Conservation (phyloP, 2,329 filamentous ascomycete genomes). For the Aspergillus transmontanensis region DNA sequence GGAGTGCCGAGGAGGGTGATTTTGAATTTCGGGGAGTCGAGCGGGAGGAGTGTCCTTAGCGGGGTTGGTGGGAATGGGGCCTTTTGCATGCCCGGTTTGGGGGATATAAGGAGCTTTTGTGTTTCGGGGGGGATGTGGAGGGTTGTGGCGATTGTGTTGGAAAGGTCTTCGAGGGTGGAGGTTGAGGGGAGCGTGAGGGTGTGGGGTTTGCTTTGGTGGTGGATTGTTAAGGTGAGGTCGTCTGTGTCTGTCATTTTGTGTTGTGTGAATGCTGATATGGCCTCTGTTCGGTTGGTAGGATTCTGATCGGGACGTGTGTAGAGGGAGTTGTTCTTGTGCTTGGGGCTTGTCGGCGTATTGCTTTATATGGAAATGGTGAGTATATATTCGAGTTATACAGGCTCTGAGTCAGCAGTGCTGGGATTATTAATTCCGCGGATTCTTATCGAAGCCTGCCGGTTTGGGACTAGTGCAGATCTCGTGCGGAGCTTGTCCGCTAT, state of each 20-base stretch:
- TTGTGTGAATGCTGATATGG: neutral
- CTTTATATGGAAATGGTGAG: neutral
- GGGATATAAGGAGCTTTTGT: conserved; percentile 50
- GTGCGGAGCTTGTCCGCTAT: neutral
- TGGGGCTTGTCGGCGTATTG: neutral
- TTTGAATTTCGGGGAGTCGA: conserved; percentile 44
- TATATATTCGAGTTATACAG: neutral
- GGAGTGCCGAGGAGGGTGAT: conserved; percentile 51
- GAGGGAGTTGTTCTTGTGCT: neutral
- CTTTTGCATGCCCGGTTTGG: conserved; percentile 51
- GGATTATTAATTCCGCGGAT: conserved; percentile 3
- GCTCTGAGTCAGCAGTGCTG: neutral
- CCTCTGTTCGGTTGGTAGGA: neutral
- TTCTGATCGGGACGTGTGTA: neutral
- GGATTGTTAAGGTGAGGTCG: conserved; percentile 50
- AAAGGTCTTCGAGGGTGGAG: conserved; percentile 54
- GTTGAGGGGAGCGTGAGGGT: conserved; percentile 50
- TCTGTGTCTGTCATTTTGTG: neutral
- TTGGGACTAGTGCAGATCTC: neutral
- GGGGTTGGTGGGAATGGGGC: conserved; percentile 44
- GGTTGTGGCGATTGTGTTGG: conserved; percentile 33
- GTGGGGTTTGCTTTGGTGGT: conserved; percentile 57
- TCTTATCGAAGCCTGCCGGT: neutral
- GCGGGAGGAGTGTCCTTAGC: conserved; percentile 36
- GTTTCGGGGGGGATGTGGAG: conserved; percentile 45